phyloP scores from a whole-genome alignment of 768 basidiomycete genomes.

The Suillus discolor region DNA sequence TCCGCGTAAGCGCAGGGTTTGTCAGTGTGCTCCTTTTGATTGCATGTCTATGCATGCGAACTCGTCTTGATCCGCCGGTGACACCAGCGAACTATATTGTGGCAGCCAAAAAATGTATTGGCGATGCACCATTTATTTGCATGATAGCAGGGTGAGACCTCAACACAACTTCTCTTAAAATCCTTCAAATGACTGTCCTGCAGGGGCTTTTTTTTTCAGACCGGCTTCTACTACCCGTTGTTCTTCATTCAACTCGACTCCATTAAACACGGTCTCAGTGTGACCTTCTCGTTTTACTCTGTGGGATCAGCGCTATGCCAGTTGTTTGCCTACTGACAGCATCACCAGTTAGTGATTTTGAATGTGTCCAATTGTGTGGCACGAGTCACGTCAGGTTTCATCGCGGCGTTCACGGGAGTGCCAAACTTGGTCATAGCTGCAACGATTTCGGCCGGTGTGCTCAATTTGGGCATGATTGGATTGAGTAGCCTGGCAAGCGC shows the following conservation, averaged over 20 bases:
- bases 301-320: constrained; percentile 28
- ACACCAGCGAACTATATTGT: constrained; percentile 4
- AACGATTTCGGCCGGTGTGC: constrained; percentile 29
- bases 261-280: constrained; percentile 43
- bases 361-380: constrained; percentile 33
- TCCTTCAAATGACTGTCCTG: not conserved
- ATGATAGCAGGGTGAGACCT: constrained; percentile 6
- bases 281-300: constrained; percentile 50
- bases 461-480: constrained; percentile 44
- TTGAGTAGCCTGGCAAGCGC: constrained; percentile 36
- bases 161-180: not conserved
- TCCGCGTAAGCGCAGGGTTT: constrained; percentile 44
- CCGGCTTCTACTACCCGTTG: constrained; percentile 48
- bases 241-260: constrained; percentile 56
- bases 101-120: constrained; percentile 3
- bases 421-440: constrained; percentile 43
- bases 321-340: not conserved
- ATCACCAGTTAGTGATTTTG: constrained; percentile 31
- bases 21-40: constrained; percentile 36
- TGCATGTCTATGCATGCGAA: constrained; percentile 29
- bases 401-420: constrained; percentile 39
- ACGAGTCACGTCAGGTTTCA: constrained; percentile 31
- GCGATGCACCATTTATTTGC: constrained; percentile 9
- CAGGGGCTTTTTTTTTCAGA: constrained; percentile 22
- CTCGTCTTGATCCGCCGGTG: constrained; percentile 38